phyloP scores from a whole-genome alignment of 495 filamentous ascomycete species.

The Neurospora terricola region DNA sequence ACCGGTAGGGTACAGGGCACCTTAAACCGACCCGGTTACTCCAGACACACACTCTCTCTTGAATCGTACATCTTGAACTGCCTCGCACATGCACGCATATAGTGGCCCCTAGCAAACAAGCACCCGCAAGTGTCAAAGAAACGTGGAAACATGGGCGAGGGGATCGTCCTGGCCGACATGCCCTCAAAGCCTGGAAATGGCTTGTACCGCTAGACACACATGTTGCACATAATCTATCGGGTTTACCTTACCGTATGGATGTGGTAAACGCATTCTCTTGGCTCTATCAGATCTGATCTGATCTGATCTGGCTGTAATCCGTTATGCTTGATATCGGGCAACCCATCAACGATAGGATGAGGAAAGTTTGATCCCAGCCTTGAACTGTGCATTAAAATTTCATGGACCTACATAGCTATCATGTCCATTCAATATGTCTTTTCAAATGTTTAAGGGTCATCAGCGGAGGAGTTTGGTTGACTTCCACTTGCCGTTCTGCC shows the following conservation, averaged over 20 bases:
- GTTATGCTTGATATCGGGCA: not conserved
- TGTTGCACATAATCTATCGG: not conserved
- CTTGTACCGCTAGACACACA: not conserved
- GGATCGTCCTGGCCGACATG: not conserved
- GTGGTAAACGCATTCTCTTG: not conserved
- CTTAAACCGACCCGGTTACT: not conserved
- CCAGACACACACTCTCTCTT: not conserved
- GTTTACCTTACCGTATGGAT: not conserved
- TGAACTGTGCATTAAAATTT: not conserved
- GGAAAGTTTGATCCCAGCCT: not conserved
- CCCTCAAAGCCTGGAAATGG: not conserved
- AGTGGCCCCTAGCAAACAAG: not conserved
- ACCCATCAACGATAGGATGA: not conserved
- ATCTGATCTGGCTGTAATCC: not conserved
- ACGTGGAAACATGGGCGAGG: not conserved
- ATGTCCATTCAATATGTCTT: not conserved
- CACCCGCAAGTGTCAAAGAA: not conserved
- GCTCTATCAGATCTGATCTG: not conserved
- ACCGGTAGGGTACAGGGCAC: not conserved
- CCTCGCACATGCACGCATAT: not conserved
- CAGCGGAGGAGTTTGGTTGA: not conserved
- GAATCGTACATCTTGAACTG: not conserved
- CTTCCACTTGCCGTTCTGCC: not conserved
- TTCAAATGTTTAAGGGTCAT: not conserved
- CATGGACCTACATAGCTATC: not conserved